These are phyloP conservation scores for Leccinellum albellum DNA, from an alignment of 768 basidiomycete species.

Conservation along the genomic window DNA sequence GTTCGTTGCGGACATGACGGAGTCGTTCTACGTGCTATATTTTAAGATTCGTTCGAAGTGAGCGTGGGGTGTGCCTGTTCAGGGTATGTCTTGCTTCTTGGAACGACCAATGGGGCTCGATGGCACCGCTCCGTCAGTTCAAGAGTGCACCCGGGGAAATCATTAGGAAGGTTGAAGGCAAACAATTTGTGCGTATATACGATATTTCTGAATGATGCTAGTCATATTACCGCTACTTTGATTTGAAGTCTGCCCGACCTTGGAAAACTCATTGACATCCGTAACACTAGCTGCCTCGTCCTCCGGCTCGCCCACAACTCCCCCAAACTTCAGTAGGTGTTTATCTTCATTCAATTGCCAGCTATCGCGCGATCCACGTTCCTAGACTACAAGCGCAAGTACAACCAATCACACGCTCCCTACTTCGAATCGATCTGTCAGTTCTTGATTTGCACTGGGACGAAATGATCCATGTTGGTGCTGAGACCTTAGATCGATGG, in stretches of 20 bases:
- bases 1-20: constrained; percentile 90
- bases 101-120: too few relatives aligned
- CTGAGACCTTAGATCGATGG: too few relatives aligned
- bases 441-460: too few relatives aligned
- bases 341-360: not conserved
- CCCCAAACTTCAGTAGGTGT: constrained; percentile 47
- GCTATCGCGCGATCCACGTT: constrained; percentile 1
- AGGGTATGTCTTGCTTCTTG: constrained; percentile 63
- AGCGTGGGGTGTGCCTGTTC: constrained; percentile 91
- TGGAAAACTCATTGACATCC: constrained; percentile 90
- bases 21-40: constrained; percentile 94
- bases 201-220: constrained; percentile 22
- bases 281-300: constrained; percentile 88
- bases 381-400: constrained; percentile 87
- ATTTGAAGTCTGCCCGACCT: constrained; percentile 87
- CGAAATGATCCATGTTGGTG: too few relatives aligned
- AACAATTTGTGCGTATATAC: too few relatives aligned
- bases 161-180: constrained; percentile 87
- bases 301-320: too few relatives aligned
- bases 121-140: too few relatives aligned
- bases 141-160: too few relatives aligned
- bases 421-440: constrained; percentile 75
- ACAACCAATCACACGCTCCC: constrained; percentile 90
- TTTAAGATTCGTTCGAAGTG: constrained; percentile 97
- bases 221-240: constrained; percentile 98